phyloP scores from a whole-genome alignment of 2,329 filamentous ascomycete genomes.

The Acrocalymma vagum region DNA sequence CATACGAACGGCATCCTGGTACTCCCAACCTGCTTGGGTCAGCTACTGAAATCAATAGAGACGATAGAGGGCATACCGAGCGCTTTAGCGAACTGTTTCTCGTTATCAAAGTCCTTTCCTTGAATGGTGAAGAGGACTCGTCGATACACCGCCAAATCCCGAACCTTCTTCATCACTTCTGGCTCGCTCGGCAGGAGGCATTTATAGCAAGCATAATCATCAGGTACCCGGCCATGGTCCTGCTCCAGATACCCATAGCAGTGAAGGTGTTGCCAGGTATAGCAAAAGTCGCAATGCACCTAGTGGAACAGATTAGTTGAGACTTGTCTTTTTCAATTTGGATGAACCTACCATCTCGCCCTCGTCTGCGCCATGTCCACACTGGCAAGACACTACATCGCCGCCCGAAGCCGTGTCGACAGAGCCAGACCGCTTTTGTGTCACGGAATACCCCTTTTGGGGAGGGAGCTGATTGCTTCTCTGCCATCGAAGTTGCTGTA shows the following conservation, averaged over 20 bases:
- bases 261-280: constrained; percentile 54
- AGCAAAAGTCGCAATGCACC: constrained; percentile 56
- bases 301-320: too few species aligned
- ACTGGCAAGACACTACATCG: too few species aligned
- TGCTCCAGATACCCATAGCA: constrained; percentile 55
- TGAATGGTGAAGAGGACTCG: constrained; percentile 27
- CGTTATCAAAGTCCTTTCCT: constrained; percentile 17
- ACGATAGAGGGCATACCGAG: not conserved
- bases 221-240: constrained; percentile 50
- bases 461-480: too few species aligned
- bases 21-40: constrained; percentile 1
- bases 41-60: not conserved
- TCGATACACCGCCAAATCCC: constrained; percentile 21
- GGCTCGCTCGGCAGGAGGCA: constrained; percentile 48
- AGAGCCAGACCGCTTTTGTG: too few species aligned
- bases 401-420: too few species aligned
- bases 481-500: too few species aligned
- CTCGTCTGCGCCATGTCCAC: constrained; percentile 2
- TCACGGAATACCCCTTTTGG: too few species aligned
- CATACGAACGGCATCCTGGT: not conserved
- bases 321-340: constrained; percentile 4
- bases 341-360: constrained; percentile 2
- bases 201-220: constrained; percentile 56
- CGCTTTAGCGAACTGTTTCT: constrained; percentile 9
- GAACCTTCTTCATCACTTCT: constrained; percentile 22